Percentiles rank a stretch among this genome's conserved stretches.
Evolutionary conservation across 768 basidiomycete species (phyloP).

Genomic region (Boletus vermiculosoides): DNA sequence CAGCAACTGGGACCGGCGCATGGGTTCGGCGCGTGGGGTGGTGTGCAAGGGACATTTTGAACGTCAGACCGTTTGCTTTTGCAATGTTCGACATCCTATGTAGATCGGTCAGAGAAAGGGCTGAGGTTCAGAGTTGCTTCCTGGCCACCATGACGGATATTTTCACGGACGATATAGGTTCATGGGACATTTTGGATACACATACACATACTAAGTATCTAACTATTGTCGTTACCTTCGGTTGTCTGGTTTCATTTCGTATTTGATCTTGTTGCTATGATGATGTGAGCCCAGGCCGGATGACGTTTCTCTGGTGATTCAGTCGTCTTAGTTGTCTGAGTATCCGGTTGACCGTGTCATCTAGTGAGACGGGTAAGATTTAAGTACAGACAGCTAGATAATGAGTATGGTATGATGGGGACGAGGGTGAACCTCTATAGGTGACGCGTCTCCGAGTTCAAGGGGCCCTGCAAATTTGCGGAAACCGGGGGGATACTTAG

Average conservation of each 20-base stretch:
- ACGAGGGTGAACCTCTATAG: not conserved
- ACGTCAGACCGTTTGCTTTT: not conserved
- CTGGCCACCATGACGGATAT: not conserved
- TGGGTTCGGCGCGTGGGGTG: conserved; percentile 21
- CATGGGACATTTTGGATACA: conserved; percentile 1
- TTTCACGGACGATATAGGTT: not conserved
- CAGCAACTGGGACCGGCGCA: conserved; percentile 7
- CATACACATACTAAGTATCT: not conserved
- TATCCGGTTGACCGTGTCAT: too few species aligned
- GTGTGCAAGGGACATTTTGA: conserved; percentile 19
- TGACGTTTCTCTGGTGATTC: not conserved
- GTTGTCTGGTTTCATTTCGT: not conserved
- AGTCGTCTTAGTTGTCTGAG: not conserved
- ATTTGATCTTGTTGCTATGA: not conserved
- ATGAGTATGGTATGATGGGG: not conserved
- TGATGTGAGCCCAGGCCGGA: not conserved
- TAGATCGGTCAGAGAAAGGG: not conserved
- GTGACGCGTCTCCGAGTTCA: not conserved
- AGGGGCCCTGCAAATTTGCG: not conserved
- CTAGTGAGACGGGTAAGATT: not conserved
- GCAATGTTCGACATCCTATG: not conserved
- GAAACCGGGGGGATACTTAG: not conserved
- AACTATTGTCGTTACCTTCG: not conserved
- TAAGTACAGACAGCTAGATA: too few species aligned
- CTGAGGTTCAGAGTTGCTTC: not conserved